Conservation (phyloP, 2,329 filamentous ascomycete species). For the Aspergillus uvarum region DNA sequence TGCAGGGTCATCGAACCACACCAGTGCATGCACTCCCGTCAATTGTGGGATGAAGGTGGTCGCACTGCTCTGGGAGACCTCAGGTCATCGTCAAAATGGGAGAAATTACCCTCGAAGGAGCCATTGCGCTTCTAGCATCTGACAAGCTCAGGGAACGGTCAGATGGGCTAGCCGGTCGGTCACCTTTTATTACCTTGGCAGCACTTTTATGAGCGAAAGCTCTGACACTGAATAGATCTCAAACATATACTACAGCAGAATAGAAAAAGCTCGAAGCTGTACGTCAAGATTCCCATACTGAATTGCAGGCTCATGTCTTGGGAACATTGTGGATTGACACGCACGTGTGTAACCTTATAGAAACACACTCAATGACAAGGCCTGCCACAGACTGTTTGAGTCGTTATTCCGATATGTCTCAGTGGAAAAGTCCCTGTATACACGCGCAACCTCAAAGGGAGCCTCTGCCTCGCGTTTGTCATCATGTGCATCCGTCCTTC, state of each 20-base stretch:
- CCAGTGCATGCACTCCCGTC: neutral
- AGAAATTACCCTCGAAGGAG: constrained; percentile 44
- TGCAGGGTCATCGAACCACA: neutral
- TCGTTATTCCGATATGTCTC: constrained; percentile 70
- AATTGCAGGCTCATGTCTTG: no score
- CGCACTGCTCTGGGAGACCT: neutral
- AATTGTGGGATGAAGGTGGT: neutral
- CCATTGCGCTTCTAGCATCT: constrained; percentile 44
- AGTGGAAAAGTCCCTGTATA: constrained; percentile 67
- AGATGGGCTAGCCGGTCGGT: constrained; percentile 51
- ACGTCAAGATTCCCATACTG: constrained; percentile 15
- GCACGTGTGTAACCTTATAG: constrained; percentile 21
- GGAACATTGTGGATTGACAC: constrained; percentile 14
- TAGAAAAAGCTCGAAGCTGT: constrained; percentile 43
- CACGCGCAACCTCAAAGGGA: constrained; percentile 54
- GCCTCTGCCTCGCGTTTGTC: constrained; percentile 59
- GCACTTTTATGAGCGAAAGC: constrained; percentile 8
- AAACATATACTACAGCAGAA: constrained; percentile 58
- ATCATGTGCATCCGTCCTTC: constrained; percentile 69
- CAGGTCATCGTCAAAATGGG: constrained; percentile 33
- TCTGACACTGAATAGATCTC: constrained; percentile 44
- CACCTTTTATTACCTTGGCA: neutral
- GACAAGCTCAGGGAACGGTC: constrained; percentile 48
- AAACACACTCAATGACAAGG: constrained; percentile 65
- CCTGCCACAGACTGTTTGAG: constrained; percentile 80